A percentile compares a stretch with the other conserved stretches of the same genome.
Conservation (phyloP, 371 early-diverging fungal species). For the Entomophthora muscae region DNA sequence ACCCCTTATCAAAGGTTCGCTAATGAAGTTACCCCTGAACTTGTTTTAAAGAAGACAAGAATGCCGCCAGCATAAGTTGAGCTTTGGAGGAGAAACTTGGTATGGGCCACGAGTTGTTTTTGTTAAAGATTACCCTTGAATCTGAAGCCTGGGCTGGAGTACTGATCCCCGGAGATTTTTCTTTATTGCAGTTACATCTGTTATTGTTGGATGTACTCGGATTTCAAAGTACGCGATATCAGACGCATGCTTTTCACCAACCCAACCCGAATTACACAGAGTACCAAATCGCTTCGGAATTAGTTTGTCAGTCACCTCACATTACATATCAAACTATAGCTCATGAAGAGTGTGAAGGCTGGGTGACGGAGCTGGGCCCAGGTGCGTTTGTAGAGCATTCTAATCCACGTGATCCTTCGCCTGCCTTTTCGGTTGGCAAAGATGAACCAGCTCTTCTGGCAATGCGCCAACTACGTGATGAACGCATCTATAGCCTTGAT, state of each 20-base stretch:
- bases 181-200: slow-evolving; percentile 4
- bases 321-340: slow-evolving; percentile 1
- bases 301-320: not conserved
- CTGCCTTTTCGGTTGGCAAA: not conserved
- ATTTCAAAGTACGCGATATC: not conserved
- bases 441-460: not conserved
- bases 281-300: not conserved
- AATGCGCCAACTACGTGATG: not conserved
- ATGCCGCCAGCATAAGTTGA: too few relatives aligned
- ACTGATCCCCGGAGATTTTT: not conserved
- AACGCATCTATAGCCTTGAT: not conserved
- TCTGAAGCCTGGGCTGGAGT: not conserved
- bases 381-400: slow-evolving; percentile 3
- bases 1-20: too few relatives aligned
- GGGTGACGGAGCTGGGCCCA: not conserved
- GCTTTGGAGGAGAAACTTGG: too few relatives aligned
- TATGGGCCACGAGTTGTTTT: not conserved
- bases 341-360: slow-evolving; percentile 6
- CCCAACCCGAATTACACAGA: not conserved
- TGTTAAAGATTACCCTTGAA: not conserved
- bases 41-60: too few relatives aligned
- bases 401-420: not conserved
- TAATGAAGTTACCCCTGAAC: too few relatives aligned
- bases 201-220: not conserved
- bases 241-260: not conserved